Evolutionary conservation across 176 grass and related monocot species (phyloP).

Genomic region (Ampelocalamus luodianensis): DNA sequence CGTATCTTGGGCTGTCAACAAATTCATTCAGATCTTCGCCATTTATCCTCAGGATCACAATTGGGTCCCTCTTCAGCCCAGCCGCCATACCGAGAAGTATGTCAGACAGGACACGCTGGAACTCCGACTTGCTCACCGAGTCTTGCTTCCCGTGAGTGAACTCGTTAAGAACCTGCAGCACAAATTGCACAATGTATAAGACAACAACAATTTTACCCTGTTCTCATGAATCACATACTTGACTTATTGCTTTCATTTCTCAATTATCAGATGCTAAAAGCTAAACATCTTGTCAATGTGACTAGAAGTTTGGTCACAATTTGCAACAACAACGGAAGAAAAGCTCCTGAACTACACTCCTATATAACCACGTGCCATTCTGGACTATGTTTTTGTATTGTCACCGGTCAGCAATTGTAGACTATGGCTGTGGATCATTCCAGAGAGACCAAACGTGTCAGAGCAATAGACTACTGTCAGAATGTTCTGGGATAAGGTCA

Average conservation of each 20-base stretch:
- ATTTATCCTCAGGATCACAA: slow-evolving; percentile 89
- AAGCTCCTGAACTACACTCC: neutral
- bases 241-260: neutral
- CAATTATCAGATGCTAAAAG: neutral
- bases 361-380: neutral
- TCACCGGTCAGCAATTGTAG: neutral
- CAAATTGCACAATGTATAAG: neutral
- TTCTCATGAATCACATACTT: neutral
- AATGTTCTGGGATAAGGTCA: neutral
- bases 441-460: neutral
- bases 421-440: slow-evolving; percentile 11
- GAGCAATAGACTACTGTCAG: neutral
- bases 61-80: slow-evolving; percentile 76
- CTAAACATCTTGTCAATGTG: neutral
- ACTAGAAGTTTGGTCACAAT: neutral
- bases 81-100: slow-evolving; percentile 88
- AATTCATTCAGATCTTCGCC: slow-evolving; percentile 84
- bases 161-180: slow-evolving; percentile 69
- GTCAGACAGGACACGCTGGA: slow-evolving; percentile 67
- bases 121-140: slow-evolving; percentile 69
- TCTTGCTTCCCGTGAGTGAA: slow-evolving; percentile 74
- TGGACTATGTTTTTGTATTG: neutral
- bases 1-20: slow-evolving; percentile 51
- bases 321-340: neutral
- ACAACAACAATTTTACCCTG: neutral